Conservation (phyloP, 1,284 basidiomycete species). For the Exobasidium rhododendri region DNA sequence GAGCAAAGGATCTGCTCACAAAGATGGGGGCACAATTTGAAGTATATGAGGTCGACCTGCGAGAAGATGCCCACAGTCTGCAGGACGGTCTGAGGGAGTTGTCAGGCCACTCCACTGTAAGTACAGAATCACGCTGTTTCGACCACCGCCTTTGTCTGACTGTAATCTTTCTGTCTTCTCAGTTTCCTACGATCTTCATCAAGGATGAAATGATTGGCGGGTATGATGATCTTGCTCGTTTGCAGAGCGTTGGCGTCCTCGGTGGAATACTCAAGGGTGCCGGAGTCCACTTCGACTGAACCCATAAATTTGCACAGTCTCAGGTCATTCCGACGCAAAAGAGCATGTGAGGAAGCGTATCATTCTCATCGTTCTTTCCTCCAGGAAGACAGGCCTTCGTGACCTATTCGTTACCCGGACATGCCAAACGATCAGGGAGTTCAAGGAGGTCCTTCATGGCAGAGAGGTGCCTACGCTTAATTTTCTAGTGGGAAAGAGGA, state of each 20-base stretch:
- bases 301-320: too few species aligned
- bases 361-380: too few species aligned
- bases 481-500: too few species aligned
- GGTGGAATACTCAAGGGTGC: constrained; percentile 1
- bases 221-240: neutral
- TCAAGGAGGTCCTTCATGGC: too few species aligned
- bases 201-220: constrained; percentile 9
- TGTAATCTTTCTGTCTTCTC: neutral
- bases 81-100: constrained; percentile 4
- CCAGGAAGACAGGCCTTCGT: too few species aligned
- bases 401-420: too few species aligned
- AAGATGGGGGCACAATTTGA: constrained; percentile 15
- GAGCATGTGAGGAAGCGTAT: too few species aligned
- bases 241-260: constrained; percentile 1
- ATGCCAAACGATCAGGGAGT: too few species aligned
- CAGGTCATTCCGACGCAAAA: too few species aligned
- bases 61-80: neutral
- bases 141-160: neutral
- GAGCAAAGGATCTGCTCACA: constrained; percentile 20
- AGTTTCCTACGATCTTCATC: constrained; percentile 10
- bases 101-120: constrained; percentile 8
- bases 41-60: constrained; percentile 21
- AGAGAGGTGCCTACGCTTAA: too few species aligned
- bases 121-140: neutral
- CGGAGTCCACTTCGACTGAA: neutral